Evolutionary conservation across 768 basidiomycete species (phyloP).

Genomic region (Pilatotrama ljubarskyi): DNA sequence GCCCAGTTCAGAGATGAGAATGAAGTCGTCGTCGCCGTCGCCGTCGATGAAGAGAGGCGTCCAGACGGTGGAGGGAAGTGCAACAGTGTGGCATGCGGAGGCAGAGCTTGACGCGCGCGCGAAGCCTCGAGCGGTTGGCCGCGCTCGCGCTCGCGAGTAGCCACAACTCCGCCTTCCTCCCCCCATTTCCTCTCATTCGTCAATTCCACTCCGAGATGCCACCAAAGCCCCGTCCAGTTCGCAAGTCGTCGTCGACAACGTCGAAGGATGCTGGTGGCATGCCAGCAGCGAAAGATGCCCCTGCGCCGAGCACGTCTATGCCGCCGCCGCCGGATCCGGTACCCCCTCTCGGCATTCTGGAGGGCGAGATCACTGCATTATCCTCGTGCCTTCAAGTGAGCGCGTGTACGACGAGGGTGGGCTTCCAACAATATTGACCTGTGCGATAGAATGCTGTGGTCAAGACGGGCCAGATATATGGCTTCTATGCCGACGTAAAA

Average conservation of each 20-base stretch:
- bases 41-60: constrained; percentile 3
- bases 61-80: neutral
- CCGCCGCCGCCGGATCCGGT: constrained; percentile 53
- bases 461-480: constrained; percentile 70
- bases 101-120: constrained; percentile 8
- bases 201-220: constrained; percentile 38
- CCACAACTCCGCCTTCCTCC: neutral
- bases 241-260: constrained; percentile 32
- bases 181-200: neutral
- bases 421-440: too few relatives aligned
- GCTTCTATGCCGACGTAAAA: constrained; percentile 64
- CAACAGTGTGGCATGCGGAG: constrained; percentile 6
- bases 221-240: constrained; percentile 42
- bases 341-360: constrained; percentile 45
- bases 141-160: constrained; percentile 6
- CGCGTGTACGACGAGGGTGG: neutral
- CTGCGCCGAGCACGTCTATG: constrained; percentile 41
- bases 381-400: constrained; percentile 57
- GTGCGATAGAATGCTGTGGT: constrained; percentile 55
- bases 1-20: neutral
- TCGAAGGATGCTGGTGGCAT: constrained; percentile 32
- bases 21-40: constrained; percentile 10
- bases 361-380: constrained; percentile 66
- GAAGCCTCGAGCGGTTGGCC: neutral
- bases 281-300: constrained; percentile 12